A percentile compares a stretch with the other conserved stretches of the same genome.
Conservation (phyloP, 495 filamentous ascomycete species). For the Penicillium egyptiacum region DNA sequence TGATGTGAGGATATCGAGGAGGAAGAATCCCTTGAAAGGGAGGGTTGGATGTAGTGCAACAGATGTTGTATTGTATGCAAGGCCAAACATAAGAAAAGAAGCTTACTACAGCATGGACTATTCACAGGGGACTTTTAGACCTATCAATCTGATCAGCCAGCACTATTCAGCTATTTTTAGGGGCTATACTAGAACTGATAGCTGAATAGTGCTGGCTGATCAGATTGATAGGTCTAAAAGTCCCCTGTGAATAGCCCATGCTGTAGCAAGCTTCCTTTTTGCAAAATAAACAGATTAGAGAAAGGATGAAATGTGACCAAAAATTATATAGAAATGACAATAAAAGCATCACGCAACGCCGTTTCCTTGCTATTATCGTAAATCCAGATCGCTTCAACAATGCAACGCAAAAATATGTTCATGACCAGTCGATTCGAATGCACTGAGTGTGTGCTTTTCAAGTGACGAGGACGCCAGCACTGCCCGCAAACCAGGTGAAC, state of each 20-base stretch:
- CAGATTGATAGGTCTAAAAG: too few species aligned
- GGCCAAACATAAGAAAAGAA: conserved; percentile 13
- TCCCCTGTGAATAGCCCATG: too few species aligned
- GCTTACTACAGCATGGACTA: too few species aligned
- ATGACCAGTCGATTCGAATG: conserved; percentile 17
- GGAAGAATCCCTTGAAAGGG: neutral
- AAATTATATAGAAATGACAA: conserved; percentile 1
- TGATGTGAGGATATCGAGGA: neutral
- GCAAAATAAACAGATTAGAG: conserved; percentile 5
- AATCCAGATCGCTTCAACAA: conserved; percentile 25
- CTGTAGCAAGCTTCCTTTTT: too few species aligned
- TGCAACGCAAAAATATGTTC: conserved; percentile 28
- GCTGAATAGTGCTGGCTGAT: too few species aligned
- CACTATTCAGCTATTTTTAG: too few species aligned
- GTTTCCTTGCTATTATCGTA: conserved; percentile 34
- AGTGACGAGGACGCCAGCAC: conserved; percentile 57
- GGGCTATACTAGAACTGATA: too few species aligned
- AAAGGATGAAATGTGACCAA: conserved; percentile 4
- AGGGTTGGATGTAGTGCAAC: neutral
- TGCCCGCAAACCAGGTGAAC: conserved; percentile 86
- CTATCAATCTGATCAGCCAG: too few species aligned
- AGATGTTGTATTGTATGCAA: conserved; percentile 3
- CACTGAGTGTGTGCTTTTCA: conserved; percentile 7
- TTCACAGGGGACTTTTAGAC: too few species aligned
- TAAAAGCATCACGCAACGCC: conserved; percentile 28